phyloP scores from a whole-genome alignment of 306 rosid species.

The Acmispon strigosus region DNA sequence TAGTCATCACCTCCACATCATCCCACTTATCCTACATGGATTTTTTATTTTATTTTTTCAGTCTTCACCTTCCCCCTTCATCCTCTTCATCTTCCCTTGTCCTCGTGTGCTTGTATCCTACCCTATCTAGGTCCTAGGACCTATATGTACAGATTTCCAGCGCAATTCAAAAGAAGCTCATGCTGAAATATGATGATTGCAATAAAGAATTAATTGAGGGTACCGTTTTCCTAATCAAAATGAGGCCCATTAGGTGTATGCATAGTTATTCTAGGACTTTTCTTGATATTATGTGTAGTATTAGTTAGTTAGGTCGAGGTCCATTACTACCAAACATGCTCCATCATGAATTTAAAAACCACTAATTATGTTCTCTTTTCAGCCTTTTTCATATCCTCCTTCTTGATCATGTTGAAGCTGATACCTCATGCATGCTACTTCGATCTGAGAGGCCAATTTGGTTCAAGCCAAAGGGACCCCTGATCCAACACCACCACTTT shows the following conservation, averaged over 20 bases:
- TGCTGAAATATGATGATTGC: conserved; percentile 13
- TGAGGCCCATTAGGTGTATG: conserved; percentile 21
- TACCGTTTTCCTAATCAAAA: conserved; percentile 3
- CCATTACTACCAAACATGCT: conserved; percentile 32
- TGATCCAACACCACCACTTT: conserved; percentile 28
- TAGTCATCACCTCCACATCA: too few species aligned
- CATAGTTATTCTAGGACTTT: conserved; percentile 27
- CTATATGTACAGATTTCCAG: too few species aligned
- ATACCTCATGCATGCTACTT: conserved; percentile 27
- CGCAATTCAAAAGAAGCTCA: not conserved
- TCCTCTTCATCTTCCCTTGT: too few species aligned
- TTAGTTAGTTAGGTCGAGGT: conserved; percentile 27
- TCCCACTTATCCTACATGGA: too few species aligned
- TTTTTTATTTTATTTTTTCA: too few species aligned
- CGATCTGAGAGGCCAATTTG: conserved; percentile 35
- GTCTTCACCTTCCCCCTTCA: too few species aligned
- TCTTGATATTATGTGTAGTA: conserved; percentile 13
- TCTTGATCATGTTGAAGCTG: not conserved
- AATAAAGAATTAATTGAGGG: not conserved
- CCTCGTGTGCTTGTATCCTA: too few species aligned
- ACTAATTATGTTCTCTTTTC: conserved; percentile 15
- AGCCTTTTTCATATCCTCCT: too few species aligned
- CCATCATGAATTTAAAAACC: conserved; percentile 25
- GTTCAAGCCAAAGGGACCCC: conserved; percentile 27
- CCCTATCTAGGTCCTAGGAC: too few species aligned